Evolutionary conservation across 2,329 filamentous ascomycete species (phyloP).

Genomic region (Erysiphe pulchra): DNA sequence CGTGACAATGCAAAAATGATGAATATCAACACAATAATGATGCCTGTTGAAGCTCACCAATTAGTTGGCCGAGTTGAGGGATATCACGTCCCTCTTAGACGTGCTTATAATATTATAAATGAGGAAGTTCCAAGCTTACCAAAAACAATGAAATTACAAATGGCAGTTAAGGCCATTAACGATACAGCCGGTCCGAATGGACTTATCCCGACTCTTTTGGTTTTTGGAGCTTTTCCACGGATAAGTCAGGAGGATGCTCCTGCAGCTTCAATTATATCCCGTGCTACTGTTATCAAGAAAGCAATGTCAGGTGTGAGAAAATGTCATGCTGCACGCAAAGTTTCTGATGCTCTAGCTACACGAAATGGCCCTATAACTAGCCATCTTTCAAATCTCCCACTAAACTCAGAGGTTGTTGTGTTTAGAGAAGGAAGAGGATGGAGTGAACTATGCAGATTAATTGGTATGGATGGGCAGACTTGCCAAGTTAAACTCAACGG

Average conservation of each 20-base stretch:
- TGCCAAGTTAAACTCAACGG: background rate
- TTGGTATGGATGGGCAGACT: background rate
- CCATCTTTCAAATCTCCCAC: background rate
- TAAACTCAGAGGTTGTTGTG: background rate
- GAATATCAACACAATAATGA: background rate
- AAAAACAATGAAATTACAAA: too few species aligned
- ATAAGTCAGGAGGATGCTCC: background rate
- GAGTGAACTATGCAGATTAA: background rate
- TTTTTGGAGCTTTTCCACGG: background rate
- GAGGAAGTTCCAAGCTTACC: too few species aligned
- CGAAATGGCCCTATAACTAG: too few species aligned
- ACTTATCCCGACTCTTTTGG: too few species aligned
- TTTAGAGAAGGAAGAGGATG: background rate
- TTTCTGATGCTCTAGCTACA: too few species aligned
- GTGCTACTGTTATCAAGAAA: background rate
- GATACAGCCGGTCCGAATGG: too few species aligned
- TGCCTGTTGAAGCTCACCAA: background rate
- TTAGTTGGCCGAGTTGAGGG: background rate
- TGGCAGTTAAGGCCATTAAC: too few species aligned
- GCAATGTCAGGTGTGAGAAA: too few species aligned
- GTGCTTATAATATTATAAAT: background rate
- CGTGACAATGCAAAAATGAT: background rate
- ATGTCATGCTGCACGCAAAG: conserved; percentile 1
- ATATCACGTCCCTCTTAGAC: background rate
- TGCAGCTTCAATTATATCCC: background rate